These are phyloP conservation scores for Cutaneotrichosporon arboriforme DNA, from an alignment of 1,284 basidiomycete species.

Conservation along the genomic window DNA sequence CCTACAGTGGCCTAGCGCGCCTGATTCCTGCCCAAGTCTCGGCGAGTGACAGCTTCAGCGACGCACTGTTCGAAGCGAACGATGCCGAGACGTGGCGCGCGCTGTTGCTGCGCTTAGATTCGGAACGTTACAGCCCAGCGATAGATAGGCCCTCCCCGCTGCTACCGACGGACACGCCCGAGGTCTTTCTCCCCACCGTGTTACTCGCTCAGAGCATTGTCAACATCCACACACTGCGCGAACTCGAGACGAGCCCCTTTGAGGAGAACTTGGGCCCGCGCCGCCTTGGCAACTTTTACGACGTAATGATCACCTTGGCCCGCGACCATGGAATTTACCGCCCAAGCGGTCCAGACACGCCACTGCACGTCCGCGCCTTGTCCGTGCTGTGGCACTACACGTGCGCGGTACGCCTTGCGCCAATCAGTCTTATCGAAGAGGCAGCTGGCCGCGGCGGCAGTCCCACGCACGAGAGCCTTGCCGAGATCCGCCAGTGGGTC, in stretches of 20 bases:
- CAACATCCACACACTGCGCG: conserved; percentile 4
- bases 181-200: conserved; percentile 3
- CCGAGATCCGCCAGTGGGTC: conserved; percentile 1
- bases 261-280: not conserved
- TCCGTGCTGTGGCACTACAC: conserved; percentile 9
- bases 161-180: not conserved
- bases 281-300: not conserved
- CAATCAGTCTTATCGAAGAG: conserved; percentile 5
- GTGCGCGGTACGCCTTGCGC: conserved; percentile 4
- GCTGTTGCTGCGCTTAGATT: not conserved
- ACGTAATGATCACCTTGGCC: not conserved
- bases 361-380: not conserved
- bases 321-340: not conserved
- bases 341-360: not conserved
- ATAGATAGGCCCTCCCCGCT: too few relatives aligned
- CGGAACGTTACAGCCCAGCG: too few relatives aligned
- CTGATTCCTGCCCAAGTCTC: conserved; percentile 1
- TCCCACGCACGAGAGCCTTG: not conserved
- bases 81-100: conserved; percentile 10
- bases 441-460: conserved; percentile 3
- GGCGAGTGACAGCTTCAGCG: conserved; percentile 1
- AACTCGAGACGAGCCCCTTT: not conserved
- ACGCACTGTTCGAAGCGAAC: conserved; percentile 13
- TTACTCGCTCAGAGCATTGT: conserved; percentile 8
- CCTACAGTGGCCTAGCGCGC: conserved; percentile 5